phyloP scores from a whole-genome alignment of 2,329 filamentous ascomycete species.

The Coleophoma eucalyptorum region DNA sequence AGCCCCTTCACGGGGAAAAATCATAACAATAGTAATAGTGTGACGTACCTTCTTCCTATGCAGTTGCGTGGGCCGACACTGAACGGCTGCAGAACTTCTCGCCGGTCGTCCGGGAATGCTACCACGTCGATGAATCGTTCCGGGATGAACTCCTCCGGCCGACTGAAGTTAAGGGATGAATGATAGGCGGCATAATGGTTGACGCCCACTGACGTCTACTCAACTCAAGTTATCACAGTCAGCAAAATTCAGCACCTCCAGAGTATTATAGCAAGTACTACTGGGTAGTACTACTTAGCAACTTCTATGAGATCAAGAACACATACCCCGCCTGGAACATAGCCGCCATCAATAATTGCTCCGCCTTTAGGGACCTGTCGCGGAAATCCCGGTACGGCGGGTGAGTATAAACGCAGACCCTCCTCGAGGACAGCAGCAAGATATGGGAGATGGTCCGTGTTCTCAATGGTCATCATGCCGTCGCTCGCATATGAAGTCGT shows the following conservation, averaged over 20 bases:
- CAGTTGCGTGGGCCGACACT: constrained; percentile 5
- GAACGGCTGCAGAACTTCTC: constrained; percentile 3
- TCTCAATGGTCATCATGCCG: constrained; percentile 34
- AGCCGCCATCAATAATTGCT: constrained; percentile 9
- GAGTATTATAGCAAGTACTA: too few relatives aligned
- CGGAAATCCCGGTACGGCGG: constrained; percentile 5
- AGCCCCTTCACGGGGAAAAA: too few relatives aligned
- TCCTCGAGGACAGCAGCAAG: constrained; percentile 38
- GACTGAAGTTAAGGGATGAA: constrained; percentile 7
- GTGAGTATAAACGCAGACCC: constrained; percentile 36
- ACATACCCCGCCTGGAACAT: constrained; percentile 9
- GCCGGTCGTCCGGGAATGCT: constrained; percentile 2
- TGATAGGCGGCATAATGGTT: background rate
- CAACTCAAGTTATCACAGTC: too few relatives aligned
- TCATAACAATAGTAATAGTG: too few relatives aligned
- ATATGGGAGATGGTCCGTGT: constrained; percentile 25
- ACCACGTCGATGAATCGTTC: constrained; percentile 27
- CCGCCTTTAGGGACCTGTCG: constrained; percentile 9
- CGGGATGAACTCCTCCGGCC: constrained; percentile 7
- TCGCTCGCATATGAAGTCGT: constrained; percentile 30
- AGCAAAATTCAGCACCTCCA: too few relatives aligned
- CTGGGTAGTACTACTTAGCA: background rate
- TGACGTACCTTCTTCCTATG: constrained; percentile 6
- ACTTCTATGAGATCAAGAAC: background rate
- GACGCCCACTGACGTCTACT: background rate